phyloP scores from a whole-genome alignment of 1,284 basidiomycete genomes.

The Afroboletus lepidellus region DNA sequence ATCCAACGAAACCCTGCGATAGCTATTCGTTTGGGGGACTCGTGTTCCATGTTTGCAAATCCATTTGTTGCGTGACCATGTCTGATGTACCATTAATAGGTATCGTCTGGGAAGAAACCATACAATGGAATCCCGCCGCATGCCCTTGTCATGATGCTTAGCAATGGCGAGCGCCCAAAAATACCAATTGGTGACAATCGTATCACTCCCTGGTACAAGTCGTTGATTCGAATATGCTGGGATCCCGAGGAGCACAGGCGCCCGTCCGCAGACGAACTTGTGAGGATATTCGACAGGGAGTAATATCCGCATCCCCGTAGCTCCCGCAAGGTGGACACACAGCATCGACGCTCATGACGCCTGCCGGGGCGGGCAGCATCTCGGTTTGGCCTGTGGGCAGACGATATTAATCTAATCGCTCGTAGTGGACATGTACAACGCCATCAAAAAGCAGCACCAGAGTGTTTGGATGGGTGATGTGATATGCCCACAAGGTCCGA shows the following conservation, averaged over 20 bases:
- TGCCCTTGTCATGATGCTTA: constrained; percentile 1
- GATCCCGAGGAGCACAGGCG: constrained; percentile 16
- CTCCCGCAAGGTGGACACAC: no score
- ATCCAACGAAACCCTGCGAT: constrained; percentile 29
- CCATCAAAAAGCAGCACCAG: no score
- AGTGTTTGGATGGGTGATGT: no score
- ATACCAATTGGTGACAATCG: constrained; percentile 8
- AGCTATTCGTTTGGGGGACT: constrained; percentile 36
- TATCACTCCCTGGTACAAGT: constrained; percentile 6
- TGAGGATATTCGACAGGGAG: constrained; percentile 8
- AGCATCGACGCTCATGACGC: no score
- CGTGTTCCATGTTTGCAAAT: constrained; percentile 26
- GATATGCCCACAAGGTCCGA: no score
- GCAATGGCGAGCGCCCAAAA: constrained; percentile 14
- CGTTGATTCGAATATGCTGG: constrained; percentile 24
- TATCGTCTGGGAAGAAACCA: constrained; percentile 26
- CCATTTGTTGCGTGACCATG: neutral
- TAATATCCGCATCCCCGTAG: no score
- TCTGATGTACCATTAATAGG: constrained; percentile 20
- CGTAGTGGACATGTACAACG: no score
- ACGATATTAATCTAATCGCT: no score
- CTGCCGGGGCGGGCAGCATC: no score
- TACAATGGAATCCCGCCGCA: constrained; percentile 10
- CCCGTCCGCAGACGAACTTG: constrained; percentile 17
- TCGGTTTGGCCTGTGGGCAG: no score